A percentile compares a stretch with the other conserved stretches of the same genome.
These are phyloP conservation scores for Lactarius evosmus DNA, from an alignment of 768 basidiomycete species.

Conservation along the genomic window DNA sequence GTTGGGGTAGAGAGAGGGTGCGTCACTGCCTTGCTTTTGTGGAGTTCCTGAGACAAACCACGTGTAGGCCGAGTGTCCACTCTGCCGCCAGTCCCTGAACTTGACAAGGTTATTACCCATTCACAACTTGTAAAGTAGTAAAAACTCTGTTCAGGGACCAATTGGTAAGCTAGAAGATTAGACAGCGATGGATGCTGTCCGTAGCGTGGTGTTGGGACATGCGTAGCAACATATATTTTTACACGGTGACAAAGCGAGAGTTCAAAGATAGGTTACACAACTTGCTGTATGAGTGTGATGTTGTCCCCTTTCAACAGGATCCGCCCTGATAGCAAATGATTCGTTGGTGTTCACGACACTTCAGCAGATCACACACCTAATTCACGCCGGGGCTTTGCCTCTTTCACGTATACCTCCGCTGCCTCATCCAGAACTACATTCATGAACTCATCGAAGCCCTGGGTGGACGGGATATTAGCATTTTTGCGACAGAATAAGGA, in stretches of 20 bases:
- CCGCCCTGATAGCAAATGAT: slow-evolving; percentile 57
- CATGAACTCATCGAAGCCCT: slow-evolving; percentile 99
- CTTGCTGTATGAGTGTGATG: slow-evolving; percentile 93
- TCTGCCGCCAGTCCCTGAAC: slow-evolving; percentile 76
- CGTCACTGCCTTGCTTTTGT: slow-evolving; percentile 19
- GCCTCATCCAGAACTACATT: slow-evolving; percentile 95
- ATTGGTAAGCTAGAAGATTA: no score
- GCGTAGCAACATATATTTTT: slow-evolving; percentile 24
- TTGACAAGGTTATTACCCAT: slow-evolving; percentile 71
- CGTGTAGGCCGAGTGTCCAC: slow-evolving; percentile 76
- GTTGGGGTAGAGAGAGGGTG: slow-evolving; percentile 88
- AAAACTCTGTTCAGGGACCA: background rate
- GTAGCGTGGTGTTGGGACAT: slow-evolving; percentile 2
- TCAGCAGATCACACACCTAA: slow-evolving; percentile 56
- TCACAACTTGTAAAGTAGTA: slow-evolving; percentile 65
- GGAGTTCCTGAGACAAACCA: slow-evolving; percentile 10
- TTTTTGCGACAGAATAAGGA: background rate
- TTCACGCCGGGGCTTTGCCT: slow-evolving; percentile 77
- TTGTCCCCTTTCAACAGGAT: slow-evolving; percentile 97
- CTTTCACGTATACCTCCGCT: slow-evolving; percentile 87
- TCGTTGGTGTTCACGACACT: slow-evolving; percentile 4
- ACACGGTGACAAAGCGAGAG: slow-evolving; percentile 23
- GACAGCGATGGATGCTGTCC: slow-evolving; percentile 2
- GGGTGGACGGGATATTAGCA: slow-evolving; percentile 26
- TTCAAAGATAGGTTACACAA: slow-evolving; percentile 32